Conservation (phyloP, 805 yeast species). For the Metschnikowia rubicola region DNA sequence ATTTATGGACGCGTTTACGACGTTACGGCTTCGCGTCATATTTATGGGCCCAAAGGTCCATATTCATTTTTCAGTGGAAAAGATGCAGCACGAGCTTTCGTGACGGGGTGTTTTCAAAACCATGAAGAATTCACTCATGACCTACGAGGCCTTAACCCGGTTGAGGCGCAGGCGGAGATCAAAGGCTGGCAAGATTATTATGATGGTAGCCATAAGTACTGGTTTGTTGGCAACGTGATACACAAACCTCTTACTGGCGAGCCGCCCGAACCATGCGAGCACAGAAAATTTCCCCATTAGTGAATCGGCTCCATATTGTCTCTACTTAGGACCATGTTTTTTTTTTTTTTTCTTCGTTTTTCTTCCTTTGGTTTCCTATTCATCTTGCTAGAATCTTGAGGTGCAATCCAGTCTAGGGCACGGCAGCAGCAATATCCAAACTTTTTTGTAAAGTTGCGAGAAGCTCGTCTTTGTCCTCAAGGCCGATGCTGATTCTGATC, state of each 20-base stretch:
- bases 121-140: constrained; percentile 61
- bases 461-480: constrained; percentile 67
- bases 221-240: constrained; percentile 58
- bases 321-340: too few relatives aligned
- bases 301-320: background rate
- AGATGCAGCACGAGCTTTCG: constrained; percentile 67
- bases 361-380: too few relatives aligned
- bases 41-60: constrained; percentile 59
- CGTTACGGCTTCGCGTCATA: constrained; percentile 46
- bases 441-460: constrained; percentile 15
- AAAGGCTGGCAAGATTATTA: constrained; percentile 53
- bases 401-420: background rate
- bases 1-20: constrained; percentile 63
- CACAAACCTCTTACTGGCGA: constrained; percentile 45
- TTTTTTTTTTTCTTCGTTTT: too few relatives aligned
- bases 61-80: constrained; percentile 58
- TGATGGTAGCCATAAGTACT: constrained; percentile 45
- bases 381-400: too few relatives aligned
- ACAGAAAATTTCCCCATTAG: constrained; percentile 13
- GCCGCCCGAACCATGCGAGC: constrained; percentile 49
- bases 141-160: constrained; percentile 53
- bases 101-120: constrained; percentile 62
- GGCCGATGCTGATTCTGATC: constrained; percentile 79
- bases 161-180: constrained; percentile 39
- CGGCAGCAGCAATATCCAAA: constrained; percentile 11